These are phyloP conservation scores for Ceratocystis variospora DNA, from an alignment of 2,329 filamentous ascomycete genomes.

Conservation along the genomic window DNA sequence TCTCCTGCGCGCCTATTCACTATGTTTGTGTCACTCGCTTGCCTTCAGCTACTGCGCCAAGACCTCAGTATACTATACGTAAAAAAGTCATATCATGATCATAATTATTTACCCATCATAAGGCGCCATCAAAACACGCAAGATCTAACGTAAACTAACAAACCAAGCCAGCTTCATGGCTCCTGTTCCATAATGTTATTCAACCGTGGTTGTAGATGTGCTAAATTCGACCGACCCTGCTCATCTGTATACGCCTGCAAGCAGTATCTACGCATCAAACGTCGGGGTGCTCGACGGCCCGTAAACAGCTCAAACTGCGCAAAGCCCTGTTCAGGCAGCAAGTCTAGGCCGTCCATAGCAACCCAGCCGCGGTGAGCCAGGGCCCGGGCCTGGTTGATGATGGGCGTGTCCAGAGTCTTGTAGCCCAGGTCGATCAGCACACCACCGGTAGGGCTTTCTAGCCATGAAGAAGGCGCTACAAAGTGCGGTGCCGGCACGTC, in stretches of 20 bases:
- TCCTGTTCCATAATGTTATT: slow-evolving; percentile 31
- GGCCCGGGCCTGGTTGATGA: slow-evolving; percentile 52
- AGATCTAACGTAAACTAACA: neutral
- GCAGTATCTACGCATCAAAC: slow-evolving; percentile 56
- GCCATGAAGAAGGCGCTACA: slow-evolving; percentile 53
- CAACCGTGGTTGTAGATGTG: slow-evolving; percentile 30
- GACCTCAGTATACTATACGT: neutral
- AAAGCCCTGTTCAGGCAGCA: slow-evolving; percentile 65
- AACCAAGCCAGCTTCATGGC: slow-evolving; percentile 22
- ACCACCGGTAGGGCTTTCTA: slow-evolving; percentile 58
- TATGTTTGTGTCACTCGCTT: neutral
- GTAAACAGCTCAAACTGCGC: slow-evolving; percentile 75
- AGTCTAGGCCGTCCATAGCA: slow-evolving; percentile 59
- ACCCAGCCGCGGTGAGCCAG: slow-evolving; percentile 54
- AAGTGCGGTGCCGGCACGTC: slow-evolving; percentile 54
- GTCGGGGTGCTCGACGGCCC: slow-evolving; percentile 38
- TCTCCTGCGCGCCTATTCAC: neutral
- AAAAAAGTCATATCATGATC: neutral
- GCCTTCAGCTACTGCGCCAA: neutral
- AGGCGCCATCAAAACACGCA: neutral
- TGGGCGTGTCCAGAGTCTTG: slow-evolving; percentile 56
- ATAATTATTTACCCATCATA: neutral
- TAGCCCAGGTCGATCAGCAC: slow-evolving; percentile 65
- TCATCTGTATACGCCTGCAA: slow-evolving; percentile 33
- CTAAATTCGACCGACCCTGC: slow-evolving; percentile 29